A percentile compares a stretch with the other conserved stretches of the same genome.
phyloP scores from a whole-genome alignment of 345 rosid genomes.

The Euphorbia tirucalli region DNA sequence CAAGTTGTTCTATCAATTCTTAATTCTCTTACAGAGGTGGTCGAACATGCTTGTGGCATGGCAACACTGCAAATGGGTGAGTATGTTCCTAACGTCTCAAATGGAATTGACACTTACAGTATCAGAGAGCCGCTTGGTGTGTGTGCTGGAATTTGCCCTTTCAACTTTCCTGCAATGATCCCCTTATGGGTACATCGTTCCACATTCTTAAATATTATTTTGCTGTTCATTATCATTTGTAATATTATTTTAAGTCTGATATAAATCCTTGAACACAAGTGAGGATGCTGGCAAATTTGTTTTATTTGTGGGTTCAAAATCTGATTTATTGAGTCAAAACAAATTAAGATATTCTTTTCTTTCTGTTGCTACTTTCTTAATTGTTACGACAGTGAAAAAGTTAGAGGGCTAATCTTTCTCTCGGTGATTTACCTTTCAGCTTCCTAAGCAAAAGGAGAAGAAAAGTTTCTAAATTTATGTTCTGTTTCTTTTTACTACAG shows the following conservation, averaged over 20 bases:
- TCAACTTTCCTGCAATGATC: slow-evolving; percentile 99
- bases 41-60: slow-evolving; percentile 99
- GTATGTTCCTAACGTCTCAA: slow-evolving; percentile 81
- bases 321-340: background rate
- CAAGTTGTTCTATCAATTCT: no score
- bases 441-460: background rate
- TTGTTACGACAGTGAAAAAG: no score
- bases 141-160: slow-evolving; percentile 98
- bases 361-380: no score
- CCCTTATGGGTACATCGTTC: slow-evolving; percentile 79
- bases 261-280: background rate
- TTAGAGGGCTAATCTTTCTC: background rate
- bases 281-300: background rate
- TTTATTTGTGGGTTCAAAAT: background rate
- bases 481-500: slow-evolving; percentile 46
- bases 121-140: slow-evolving; percentile 93
- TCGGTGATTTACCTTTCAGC: background rate
- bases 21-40: slow-evolving; percentile 80
- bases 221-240: background rate
- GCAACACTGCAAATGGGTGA: slow-evolving; percentile 95
- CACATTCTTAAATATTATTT: background rate
- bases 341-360: background rate
- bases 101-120: slow-evolving; percentile 92
- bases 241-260: background rate
- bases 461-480: background rate